These are phyloP conservation scores for Boletus rubescentipes DNA, from an alignment of 768 basidiomycete genomes.

Conservation along the genomic window DNA sequence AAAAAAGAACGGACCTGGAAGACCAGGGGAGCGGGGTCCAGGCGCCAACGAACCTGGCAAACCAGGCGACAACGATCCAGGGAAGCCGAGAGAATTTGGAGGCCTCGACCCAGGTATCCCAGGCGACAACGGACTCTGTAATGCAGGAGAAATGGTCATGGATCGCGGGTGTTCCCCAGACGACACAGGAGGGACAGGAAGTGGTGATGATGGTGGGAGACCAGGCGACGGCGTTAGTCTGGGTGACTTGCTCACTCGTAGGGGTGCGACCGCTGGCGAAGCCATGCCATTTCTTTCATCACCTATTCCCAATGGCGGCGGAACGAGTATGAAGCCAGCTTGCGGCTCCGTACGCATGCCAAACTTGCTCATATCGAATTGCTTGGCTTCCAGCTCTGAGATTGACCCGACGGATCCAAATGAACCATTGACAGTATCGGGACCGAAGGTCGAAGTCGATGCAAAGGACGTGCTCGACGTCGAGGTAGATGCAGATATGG, in stretches of 20 bases:
- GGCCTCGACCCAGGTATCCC: constrained; percentile 1
- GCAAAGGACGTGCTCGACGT: constrained; percentile 12
- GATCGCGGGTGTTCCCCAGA: constrained; percentile 5
- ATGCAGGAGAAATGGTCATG: constrained; percentile 11
- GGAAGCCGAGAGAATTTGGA: constrained; percentile 7
- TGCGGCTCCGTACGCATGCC: constrained; percentile 2
- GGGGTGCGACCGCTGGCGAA: constrained; percentile 21
- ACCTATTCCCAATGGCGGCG: constrained; percentile 25
- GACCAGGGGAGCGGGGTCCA: constrained; percentile 22
- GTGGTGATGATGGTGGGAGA: constrained; percentile 16
- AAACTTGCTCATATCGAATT: constrained; percentile 17
- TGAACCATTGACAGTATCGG: constrained; percentile 9
- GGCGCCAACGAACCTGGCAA: constrained; percentile 19
- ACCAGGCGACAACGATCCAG: constrained; percentile 19
- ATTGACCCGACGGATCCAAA: constrained; percentile 22
- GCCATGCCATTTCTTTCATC: not conserved
- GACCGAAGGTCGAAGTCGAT: constrained; percentile 16
- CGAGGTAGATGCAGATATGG: constrained; percentile 15
- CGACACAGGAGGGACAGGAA: constrained; percentile 2
- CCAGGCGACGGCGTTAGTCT: constrained; percentile 18
- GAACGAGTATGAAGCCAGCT: constrained; percentile 22
- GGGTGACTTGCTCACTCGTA: constrained; percentile 29
- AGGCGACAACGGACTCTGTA: constrained; percentile 12
- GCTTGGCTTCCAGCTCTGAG: constrained; percentile 21
- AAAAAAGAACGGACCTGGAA: constrained; percentile 23